Conservation (phyloP, 495 filamentous ascomycete species). For the Sordaria brevicollis region DNA sequence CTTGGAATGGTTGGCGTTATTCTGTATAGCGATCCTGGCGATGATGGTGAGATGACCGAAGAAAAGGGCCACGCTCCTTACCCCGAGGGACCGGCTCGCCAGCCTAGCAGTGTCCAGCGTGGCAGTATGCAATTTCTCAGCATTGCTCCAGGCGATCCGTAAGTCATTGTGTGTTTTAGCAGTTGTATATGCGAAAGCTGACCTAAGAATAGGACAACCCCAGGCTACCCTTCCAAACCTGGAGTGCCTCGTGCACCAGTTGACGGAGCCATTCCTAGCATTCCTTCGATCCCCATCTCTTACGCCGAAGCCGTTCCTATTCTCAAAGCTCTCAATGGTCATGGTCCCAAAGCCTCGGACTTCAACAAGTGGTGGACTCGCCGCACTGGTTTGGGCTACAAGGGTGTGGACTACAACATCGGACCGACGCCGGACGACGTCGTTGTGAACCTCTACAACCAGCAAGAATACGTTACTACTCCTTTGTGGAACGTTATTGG, state of each 20-base stretch:
- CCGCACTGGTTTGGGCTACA: constrained; percentile 63
- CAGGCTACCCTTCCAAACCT: constrained; percentile 88
- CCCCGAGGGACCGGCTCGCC: constrained; percentile 76
- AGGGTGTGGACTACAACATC: constrained; percentile 83
- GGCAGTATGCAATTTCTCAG: constrained; percentile 85
- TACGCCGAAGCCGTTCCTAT: constrained; percentile 79
- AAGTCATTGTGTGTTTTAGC: constrained; percentile 11
- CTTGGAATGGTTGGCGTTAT: constrained; percentile 82
- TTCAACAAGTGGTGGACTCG: constrained; percentile 63
- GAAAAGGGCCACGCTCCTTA: constrained; percentile 72
- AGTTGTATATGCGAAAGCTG: not conserved
- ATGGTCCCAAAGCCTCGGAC: constrained; percentile 68
- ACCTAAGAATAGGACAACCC: constrained; percentile 53
- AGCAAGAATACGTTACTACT: constrained; percentile 81
- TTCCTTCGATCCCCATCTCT: constrained; percentile 88
- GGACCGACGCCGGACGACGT: constrained; percentile 73
- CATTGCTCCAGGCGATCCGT: constrained; percentile 49
- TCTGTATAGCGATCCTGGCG: constrained; percentile 81
- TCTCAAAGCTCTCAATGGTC: constrained; percentile 77
- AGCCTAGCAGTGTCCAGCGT: constrained; percentile 83
- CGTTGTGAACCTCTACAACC: constrained; percentile 72
- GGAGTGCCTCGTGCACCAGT: constrained; percentile 70
- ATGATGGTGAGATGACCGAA: constrained; percentile 74
- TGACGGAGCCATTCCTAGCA: constrained; percentile 59
- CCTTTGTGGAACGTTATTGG: constrained; percentile 95